These are phyloP conservation scores for Geranium rotundifolium DNA, from an alignment of 345 rosid species.

Conservation along the genomic window DNA sequence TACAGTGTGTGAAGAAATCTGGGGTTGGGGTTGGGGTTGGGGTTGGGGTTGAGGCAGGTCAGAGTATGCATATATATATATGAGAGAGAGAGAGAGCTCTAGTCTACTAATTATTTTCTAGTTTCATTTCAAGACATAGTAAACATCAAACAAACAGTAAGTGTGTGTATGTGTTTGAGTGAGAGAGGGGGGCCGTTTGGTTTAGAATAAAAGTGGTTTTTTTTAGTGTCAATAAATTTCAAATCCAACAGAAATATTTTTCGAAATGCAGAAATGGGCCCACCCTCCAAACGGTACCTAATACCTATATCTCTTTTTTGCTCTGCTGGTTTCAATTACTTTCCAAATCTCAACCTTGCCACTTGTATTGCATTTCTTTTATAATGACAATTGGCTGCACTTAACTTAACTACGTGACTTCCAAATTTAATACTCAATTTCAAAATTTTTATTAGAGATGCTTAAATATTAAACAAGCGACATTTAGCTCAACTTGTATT, in stretches of 20 bases:
- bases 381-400: too few relatives aligned
- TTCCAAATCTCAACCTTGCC: not conserved
- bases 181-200: not conserved
- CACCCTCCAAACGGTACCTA: constrained; percentile 24
- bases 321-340: not conserved
- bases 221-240: constrained; percentile 45
- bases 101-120: too few relatives aligned
- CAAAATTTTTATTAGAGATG: too few relatives aligned
- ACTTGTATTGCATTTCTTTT: too few relatives aligned
- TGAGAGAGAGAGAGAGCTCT: too few relatives aligned
- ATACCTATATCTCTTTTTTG: not conserved
- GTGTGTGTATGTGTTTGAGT: not conserved
- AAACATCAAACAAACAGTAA: not conserved
- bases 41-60: not conserved
- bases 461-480: too few relatives aligned
- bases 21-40: too few relatives aligned
- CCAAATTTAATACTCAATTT: too few relatives aligned
- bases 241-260: constrained; percentile 23
- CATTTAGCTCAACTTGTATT: too few relatives aligned
- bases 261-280: constrained; percentile 35
- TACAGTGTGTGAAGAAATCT: constrained; percentile 3
- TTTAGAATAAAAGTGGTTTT: constrained; percentile 27
- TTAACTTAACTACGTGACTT: too few relatives aligned
- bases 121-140: too few relatives aligned
- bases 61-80: too few relatives aligned